Base-by-base conservation (phyloP, 148 eudicot genomes). In the Silene conica region DNA sequence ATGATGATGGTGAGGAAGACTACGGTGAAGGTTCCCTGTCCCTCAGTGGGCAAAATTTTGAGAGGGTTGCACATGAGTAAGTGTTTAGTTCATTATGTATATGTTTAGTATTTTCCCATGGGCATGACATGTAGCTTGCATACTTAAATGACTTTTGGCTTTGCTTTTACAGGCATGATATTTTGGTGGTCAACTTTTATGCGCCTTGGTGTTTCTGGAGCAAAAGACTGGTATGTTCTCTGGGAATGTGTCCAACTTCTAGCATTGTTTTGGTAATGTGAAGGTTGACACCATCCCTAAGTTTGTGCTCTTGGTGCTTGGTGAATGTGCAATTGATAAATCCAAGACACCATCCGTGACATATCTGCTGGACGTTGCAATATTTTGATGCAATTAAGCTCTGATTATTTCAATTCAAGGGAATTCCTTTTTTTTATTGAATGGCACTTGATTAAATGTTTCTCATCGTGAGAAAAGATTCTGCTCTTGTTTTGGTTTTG, bases 191-290 rank as follows among this genome's bases (percentile, higher is more conserved):
- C 75, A 92, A 92, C 81, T 92, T 92, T 77, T 90, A 57, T 83
- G 97, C 97, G 76, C 97, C 97, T 65, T 92, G 97, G 97, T 92
- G 97, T 80, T 78, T 70, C 66, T 92, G 97, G 96, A 90, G 98
- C 83, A 89, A 87, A 56, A 86, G 88, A 68, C 79, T 95, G 96
- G 98, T 95, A 81, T 8, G 31, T 21, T 69, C 58, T 50, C 20
- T 69, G 72, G 38, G 6, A 21, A 48, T 59, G 4, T 22, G 59
- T 69, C 72, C 58, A 69, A 22, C 5, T 14, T 28, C 20, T 14
- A 5, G 16, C 31, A 63, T 63, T 63, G 67, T 4, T 63, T 63
- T 63, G 67, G 67, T 13, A 26, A 63, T 63, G 43, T 63, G 67
- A 63, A 26, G 43, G 45, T 34, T 14, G 67, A 63, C 8, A 31